These are phyloP conservation scores for Eustoma russellianum DNA, from an alignment of 257 asterid genomes.

Conservation along the genomic window DNA sequence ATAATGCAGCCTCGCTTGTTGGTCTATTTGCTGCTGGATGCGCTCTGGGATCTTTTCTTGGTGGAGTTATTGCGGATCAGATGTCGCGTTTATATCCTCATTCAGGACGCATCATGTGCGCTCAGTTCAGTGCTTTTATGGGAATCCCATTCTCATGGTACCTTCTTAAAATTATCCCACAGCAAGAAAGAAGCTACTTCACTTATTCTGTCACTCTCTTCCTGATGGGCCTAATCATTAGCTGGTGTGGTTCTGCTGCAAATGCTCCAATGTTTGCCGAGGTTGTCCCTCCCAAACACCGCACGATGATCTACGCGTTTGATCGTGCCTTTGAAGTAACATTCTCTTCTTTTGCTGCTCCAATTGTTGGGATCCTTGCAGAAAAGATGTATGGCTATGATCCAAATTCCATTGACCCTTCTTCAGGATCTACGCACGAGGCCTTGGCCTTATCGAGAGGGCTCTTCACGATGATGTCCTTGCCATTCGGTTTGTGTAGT, in stretches of 20 bases:
- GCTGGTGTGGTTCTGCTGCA: conserved; percentile 92
- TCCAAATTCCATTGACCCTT: conserved; percentile 63
- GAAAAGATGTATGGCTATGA: conserved; percentile 84
- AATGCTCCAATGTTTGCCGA: conserved; percentile 97
- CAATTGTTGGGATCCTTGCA: conserved; percentile 77
- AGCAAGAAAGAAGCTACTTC: conserved; percentile 45
- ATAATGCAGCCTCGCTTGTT: conserved; percentile 68
- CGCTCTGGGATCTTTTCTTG: conserved; percentile 78
- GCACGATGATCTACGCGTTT: conserved; percentile 92
- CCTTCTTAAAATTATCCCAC: conserved; percentile 68
- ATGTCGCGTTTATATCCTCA: conserved; percentile 60
- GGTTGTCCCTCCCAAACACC: conserved; percentile 86
- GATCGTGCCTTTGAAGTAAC: conserved; percentile 92
- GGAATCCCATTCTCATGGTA: conserved; percentile 87
- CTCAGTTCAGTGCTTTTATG: conserved; percentile 83
- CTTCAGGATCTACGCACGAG: conserved; percentile 56
- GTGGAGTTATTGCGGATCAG: conserved; percentile 82
- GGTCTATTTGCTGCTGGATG: conserved; percentile 89
- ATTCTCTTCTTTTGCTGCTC: conserved; percentile 91
- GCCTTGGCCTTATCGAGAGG: conserved; percentile 85
- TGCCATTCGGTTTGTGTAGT: conserved; percentile 80
- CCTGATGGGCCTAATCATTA: conserved; percentile 78
- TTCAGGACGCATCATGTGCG: conserved; percentile 82
- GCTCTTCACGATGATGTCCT: conserved; percentile 80
- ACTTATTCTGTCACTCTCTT: conserved; percentile 62